Evolutionary conservation across 495 filamentous ascomycete species (phyloP).

Genomic region (Friedmanniomyces endolithicus): DNA sequence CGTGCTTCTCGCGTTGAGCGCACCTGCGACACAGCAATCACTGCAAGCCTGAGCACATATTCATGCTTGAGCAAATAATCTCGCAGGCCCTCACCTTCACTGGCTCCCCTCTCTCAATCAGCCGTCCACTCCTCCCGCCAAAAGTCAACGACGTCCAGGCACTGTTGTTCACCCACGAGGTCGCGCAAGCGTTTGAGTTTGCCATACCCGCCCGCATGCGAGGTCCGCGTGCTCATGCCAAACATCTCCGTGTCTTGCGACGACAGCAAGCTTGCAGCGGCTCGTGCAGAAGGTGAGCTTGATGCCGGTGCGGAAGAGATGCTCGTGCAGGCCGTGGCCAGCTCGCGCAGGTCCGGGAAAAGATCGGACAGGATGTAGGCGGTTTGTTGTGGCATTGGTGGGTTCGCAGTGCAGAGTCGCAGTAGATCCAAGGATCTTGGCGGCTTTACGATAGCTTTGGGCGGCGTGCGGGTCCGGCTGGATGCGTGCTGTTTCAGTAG

Average conservation of each 20-base stretch:
- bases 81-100: background rate
- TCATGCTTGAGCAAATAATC: too few relatives aligned
- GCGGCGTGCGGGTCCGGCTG: background rate
- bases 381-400: constrained; percentile 19
- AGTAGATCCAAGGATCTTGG: constrained; percentile 20
- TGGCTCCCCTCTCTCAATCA: constrained; percentile 10
- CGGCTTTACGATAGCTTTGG: background rate
- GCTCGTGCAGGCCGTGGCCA: constrained; percentile 18
- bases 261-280: background rate
- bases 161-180: constrained; percentile 20
- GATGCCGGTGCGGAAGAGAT: background rate
- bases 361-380: constrained; percentile 24
- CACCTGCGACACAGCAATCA: background rate
- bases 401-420: constrained; percentile 19
- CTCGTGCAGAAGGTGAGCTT: constrained; percentile 1
- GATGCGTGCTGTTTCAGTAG: constrained; percentile 9
- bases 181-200: constrained; percentile 11
- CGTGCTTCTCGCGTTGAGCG: background rate
- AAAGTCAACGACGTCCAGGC: constrained; percentile 22
- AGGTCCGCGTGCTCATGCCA: background rate
- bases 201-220: background rate
- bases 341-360: constrained; percentile 16
- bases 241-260: background rate
- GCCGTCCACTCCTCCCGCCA: constrained; percentile 24
- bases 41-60: background rate